phyloP scores from a whole-genome alignment of 352 stramenopile species.

The Pythium guiyangense region DNA sequence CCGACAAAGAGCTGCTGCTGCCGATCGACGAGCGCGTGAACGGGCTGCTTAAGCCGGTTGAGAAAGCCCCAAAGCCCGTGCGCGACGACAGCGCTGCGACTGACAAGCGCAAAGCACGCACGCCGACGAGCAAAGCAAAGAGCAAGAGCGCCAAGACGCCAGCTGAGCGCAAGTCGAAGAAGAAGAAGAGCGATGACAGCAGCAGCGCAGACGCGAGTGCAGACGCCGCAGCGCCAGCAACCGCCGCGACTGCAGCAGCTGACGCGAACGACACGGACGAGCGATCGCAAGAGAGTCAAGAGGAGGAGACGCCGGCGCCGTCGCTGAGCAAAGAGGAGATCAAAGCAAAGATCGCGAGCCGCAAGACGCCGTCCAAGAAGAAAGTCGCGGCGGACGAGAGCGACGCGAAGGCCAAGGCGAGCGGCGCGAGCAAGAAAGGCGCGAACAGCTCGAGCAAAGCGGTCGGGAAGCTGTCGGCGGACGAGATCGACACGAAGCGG shows the following conservation, averaged over 20 bases:
- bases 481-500: slow-evolving; percentile 65
- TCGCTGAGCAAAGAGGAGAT: slow-evolving; percentile 72
- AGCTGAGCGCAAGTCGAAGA: slow-evolving; percentile 17
- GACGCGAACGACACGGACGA: slow-evolving; percentile 9
- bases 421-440: slow-evolving; percentile 29
- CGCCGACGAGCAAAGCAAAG: slow-evolving; percentile 35
- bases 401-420: slow-evolving; percentile 17
- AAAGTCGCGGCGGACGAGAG: slow-evolving; percentile 27
- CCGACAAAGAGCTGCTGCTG: slow-evolving; percentile 61
- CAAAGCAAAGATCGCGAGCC: slow-evolving; percentile 66
- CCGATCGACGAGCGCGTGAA: slow-evolving; percentile 50
- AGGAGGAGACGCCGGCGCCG: slow-evolving; percentile 28
- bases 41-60: slow-evolving; percentile 40
- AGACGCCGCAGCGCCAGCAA: neutral
- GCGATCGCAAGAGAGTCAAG: slow-evolving; percentile 12
- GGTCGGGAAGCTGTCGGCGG: slow-evolving; percentile 18
- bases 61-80: slow-evolving; percentile 10
- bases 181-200: slow-evolving; percentile 13
- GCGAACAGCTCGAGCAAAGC: slow-evolving; percentile 26
- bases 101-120: slow-evolving; percentile 43
- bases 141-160: slow-evolving; percentile 18
- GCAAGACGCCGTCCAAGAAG: slow-evolving; percentile 65
- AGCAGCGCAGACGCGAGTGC: slow-evolving; percentile 16
- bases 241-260: slow-evolving; percentile 1
- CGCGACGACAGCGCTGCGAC: neutral